Base-by-base conservation (phyloP, 331 rosid genomes). In the Saraca asoca region DNA sequence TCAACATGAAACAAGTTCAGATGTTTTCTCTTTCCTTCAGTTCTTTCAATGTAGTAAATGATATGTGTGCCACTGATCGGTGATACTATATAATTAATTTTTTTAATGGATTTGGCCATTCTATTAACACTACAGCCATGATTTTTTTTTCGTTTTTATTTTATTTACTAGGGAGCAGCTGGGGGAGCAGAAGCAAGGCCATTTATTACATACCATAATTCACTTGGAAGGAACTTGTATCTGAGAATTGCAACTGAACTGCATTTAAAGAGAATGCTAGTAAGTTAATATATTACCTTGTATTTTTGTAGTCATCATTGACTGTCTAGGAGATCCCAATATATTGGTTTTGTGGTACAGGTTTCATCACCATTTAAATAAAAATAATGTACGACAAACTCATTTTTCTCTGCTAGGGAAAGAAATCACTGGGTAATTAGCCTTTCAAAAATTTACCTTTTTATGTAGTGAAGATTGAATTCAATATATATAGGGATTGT, bases 121-220 rank as follows among this genome's bases (percentile, higher is more conserved):
- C 55, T 48, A 51, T 64, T 9, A 9, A n/a, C 48, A 51, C 7
- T 53, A 62, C 48, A 31, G n/a, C n/a, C n/a, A n/a, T n/a, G n/a
- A n/a, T n/a, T n/a, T n/a, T n/a, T n/a, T n/a, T n/a, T n/a, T n/a
- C n/a, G n/a, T n/a, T n/a, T n/a, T n/a, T n/a, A n/a, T n/a, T 80
- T 44, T 39, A 60, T 85, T 63, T 70, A 80, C 80, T 84, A 93
- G 98, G 97, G 96, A 69, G 92, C 91, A 76, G 97, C 96, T 76
- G 96, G 98, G 71, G 97, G 96, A 51, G 98, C 98, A 2, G 97
- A 93, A 80, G 97, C 98, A 51, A 86, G 98, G 77, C 98, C 98
- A 55, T 93, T 93, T 77, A 86, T 93, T 70, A 93, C 98, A 56
- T 75, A 84, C 81, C 98, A 93, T 64, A 93, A 90, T 81, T 90